Evolutionary conservation across 2,329 filamentous ascomycete genomes (phyloP), one percentile per base, ranked within the genome.

Genomic region (Aspergillus sp.): DNA sequence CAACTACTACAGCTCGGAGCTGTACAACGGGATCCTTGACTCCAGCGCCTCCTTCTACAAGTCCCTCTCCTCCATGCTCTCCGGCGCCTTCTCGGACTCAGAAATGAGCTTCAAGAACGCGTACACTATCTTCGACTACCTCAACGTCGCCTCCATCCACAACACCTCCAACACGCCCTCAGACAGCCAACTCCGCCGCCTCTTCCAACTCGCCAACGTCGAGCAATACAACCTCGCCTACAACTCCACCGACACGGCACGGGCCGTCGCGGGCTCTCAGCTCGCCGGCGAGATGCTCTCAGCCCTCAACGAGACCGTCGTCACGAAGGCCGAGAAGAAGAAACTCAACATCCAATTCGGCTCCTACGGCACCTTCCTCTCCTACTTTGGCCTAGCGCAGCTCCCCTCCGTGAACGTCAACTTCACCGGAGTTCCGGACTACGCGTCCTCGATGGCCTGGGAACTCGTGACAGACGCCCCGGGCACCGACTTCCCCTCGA

Each of bases 181-280:
- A 51, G 67, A 79, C 42, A 78, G 81, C 1, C 83, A 84, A 26
- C 80, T 91, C 57, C 72, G 79, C 67, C 85, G 90, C 71, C 84
- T 95, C 58, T 83, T 84, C 67, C 83, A 84, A n/a, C 85, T 95
- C 32, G 92, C 93, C 66, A 87, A 93, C 72, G 79, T 81, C 59
- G 90, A 95, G 75, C 90, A 97, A 75, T 96, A 85, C 81, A 89
- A 88, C 69, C 86, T 95, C 14, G 91, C 91, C 55, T 96, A 89
- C 84, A 94, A 96, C 78, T 77, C 80, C 67, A 75, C 76, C 2
- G 77, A 80, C 46, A 66, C 74, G n/a, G 73, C 79, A 56, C 78
- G 79, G 24, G 78, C 80, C 16, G 80, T 81, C 7, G 81, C 83
- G 52, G 85, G 86, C 42, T 85, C 87, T 2, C 84, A 86, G 55